phyloP scores from a whole-genome alignment of 176 grass and related monocot species.

The Eragrostis nindensis region DNA sequence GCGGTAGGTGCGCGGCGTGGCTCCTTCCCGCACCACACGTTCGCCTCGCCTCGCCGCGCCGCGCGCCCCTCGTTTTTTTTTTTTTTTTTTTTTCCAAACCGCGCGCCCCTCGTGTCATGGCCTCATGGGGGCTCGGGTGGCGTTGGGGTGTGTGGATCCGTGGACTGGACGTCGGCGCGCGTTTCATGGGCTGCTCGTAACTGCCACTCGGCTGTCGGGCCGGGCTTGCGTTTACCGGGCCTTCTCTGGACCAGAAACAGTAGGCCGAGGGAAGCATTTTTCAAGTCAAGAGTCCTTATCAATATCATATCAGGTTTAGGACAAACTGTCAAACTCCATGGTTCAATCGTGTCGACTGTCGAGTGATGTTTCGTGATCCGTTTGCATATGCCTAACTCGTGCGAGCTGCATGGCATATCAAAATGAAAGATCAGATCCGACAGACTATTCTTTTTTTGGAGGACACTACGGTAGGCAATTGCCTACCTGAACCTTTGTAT shows the following conservation, averaged over 20 bases:
- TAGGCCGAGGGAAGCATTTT: too few relatives aligned
- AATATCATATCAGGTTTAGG: neutral
- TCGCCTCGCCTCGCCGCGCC: neutral
- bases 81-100: too few relatives aligned
- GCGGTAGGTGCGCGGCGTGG: constrained; percentile 22
- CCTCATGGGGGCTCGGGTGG: neutral
- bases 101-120: too few relatives aligned
- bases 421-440: neutral
- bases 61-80: too few relatives aligned
- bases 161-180: neutral
- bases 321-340: neutral
- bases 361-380: neutral
- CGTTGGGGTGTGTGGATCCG: neutral
- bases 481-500: too few relatives aligned
- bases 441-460: neutral
- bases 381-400: too few relatives aligned
- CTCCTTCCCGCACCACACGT: neutral
- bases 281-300: too few relatives aligned
- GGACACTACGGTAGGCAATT: too few relatives aligned
- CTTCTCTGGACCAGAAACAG: neutral
- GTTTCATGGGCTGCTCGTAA: neutral
- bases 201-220: neutral
- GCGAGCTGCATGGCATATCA: neutral
- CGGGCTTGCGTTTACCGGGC: neutral
- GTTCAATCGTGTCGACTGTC: neutral